These are phyloP conservation scores for Pyrenochaeta sp. DNA, from an alignment of 2,329 filamentous ascomycete genomes.

Conservation along the genomic window DNA sequence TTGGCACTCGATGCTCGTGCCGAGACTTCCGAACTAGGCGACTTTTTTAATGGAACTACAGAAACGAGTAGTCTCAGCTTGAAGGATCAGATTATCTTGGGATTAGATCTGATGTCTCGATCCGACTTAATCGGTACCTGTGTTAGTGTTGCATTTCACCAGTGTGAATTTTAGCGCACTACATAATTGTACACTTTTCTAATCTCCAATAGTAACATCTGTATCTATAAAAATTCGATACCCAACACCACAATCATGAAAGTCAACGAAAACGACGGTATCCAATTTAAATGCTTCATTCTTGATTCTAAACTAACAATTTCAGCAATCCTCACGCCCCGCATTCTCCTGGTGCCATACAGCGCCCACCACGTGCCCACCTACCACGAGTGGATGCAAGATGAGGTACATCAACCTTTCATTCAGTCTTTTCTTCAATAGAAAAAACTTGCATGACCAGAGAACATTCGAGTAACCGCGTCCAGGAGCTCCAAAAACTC, in stretches of 20 bases:
- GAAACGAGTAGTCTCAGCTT: no score
- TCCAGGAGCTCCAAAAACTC: slow-evolving; percentile 74
- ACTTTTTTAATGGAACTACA: background rate
- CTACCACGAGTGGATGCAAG: slow-evolving; percentile 94
- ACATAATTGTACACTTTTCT: no score
- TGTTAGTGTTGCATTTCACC: no score
- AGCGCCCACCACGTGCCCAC: slow-evolving; percentile 79
- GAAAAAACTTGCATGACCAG: no score
- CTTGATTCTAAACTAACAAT: background rate
- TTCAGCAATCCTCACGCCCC: slow-evolving; percentile 71
- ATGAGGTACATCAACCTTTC: slow-evolving; percentile 71
- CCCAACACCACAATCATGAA: slow-evolving; percentile 41
- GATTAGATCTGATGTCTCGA: no score
- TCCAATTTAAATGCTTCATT: background rate
- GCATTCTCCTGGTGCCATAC: slow-evolving; percentile 83
- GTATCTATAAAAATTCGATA: slow-evolving; percentile 5
- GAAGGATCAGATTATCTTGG: no score
- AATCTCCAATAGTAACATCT: no score
- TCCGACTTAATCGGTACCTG: no score
- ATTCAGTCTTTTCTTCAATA: no score
- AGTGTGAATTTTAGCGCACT: no score
- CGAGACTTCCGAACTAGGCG: background rate
- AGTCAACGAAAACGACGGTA: slow-evolving; percentile 53
- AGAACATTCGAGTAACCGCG: background rate
- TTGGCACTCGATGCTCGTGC: slow-evolving; percentile 1